Conservation (phyloP, 805 yeast species). For the Myxozyma melibiosi region DNA sequence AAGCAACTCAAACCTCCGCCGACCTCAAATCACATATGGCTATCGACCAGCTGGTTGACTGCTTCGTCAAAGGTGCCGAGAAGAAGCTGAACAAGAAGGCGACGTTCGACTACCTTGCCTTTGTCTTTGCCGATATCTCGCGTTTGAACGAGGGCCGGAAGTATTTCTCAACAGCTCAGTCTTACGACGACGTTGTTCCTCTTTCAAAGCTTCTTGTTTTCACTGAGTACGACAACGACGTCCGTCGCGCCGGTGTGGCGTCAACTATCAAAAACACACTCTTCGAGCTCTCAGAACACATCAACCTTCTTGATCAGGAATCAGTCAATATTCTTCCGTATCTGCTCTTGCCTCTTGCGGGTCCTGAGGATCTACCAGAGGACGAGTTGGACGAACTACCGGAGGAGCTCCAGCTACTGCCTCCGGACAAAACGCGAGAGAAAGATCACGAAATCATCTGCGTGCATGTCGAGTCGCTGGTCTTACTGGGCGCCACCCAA, state of each 20-base stretch:
- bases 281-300: slow-evolving; percentile 75
- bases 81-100: slow-evolving; percentile 71
- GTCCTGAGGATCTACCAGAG: slow-evolving; percentile 70
- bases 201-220: slow-evolving; percentile 78
- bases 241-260: slow-evolving; percentile 89
- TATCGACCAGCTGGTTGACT: slow-evolving; percentile 82
- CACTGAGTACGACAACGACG: slow-evolving; percentile 73
- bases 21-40: slow-evolving; percentile 35
- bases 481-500: slow-evolving; percentile 76
- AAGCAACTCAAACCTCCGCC: slow-evolving; percentile 2
- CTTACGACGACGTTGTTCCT: slow-evolving; percentile 75
- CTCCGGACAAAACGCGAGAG: slow-evolving; percentile 76
- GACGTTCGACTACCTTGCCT: slow-evolving; percentile 78
- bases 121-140: slow-evolving; percentile 87
- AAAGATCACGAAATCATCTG: slow-evolving; percentile 62
- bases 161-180: slow-evolving; percentile 72
- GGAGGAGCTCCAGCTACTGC: slow-evolving; percentile 79
- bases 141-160: slow-evolving; percentile 55
- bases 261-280: slow-evolving; percentile 87
- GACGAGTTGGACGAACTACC: slow-evolving; percentile 89
- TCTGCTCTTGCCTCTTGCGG: slow-evolving; percentile 77
- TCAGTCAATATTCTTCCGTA: slow-evolving; percentile 77
- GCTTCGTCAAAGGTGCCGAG: slow-evolving; percentile 83
- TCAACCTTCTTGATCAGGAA: slow-evolving; percentile 58
- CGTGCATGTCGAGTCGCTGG: slow-evolving; percentile 75